Evolutionary conservation across 2,329 filamentous ascomycete species (phyloP).

Genomic region (Cyphellophora attinorum): DNA sequence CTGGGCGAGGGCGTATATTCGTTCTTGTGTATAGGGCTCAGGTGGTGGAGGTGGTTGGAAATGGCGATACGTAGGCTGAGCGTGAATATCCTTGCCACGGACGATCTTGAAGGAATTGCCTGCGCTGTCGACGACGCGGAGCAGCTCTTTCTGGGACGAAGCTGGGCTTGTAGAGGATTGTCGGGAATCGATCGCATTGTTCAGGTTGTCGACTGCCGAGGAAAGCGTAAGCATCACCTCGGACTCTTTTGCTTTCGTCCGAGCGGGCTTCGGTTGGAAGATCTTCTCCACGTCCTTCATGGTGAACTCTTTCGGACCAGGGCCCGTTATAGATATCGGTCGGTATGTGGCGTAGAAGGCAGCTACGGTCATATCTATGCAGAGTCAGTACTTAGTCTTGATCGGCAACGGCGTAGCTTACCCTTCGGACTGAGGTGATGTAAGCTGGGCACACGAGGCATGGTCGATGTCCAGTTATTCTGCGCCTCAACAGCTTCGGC

Average conservation of each 20-base stretch:
- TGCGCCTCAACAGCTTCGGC: slow-evolving; percentile 28
- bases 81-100: slow-evolving; percentile 52
- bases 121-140: slow-evolving; percentile 6
- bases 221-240: slow-evolving; percentile 58
- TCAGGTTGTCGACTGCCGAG: slow-evolving; percentile 34
- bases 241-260: slow-evolving; percentile 35
- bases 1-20: slow-evolving; percentile 30
- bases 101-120: slow-evolving; percentile 52
- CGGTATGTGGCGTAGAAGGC: slow-evolving; percentile 94
- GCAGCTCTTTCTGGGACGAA: slow-evolving; percentile 34
- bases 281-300: slow-evolving; percentile 70
- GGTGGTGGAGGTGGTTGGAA: slow-evolving; percentile 82
- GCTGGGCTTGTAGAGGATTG: slow-evolving; percentile 49
- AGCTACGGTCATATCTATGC: slow-evolving; percentile 71
- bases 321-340: slow-evolving; percentile 78
- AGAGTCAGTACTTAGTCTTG: slow-evolving; percentile 4
- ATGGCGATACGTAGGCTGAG: slow-evolving; percentile 57
- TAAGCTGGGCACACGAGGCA: slow-evolving; percentile 40
- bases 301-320: slow-evolving; percentile 64
- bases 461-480: slow-evolving; percentile 23
- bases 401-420: slow-evolving; percentile 15
- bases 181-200: slow-evolving; percentile 22
- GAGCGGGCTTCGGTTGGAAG: slow-evolving; percentile 54
- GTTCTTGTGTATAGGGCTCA: slow-evolving; percentile 43
- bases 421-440: slow-evolving; percentile 39